Evolutionary conservation across 208 protist species (phyloP), one percentile per base, ranked within the genome.

Genomic region (Acanthamoeba lenticulata): DNA sequence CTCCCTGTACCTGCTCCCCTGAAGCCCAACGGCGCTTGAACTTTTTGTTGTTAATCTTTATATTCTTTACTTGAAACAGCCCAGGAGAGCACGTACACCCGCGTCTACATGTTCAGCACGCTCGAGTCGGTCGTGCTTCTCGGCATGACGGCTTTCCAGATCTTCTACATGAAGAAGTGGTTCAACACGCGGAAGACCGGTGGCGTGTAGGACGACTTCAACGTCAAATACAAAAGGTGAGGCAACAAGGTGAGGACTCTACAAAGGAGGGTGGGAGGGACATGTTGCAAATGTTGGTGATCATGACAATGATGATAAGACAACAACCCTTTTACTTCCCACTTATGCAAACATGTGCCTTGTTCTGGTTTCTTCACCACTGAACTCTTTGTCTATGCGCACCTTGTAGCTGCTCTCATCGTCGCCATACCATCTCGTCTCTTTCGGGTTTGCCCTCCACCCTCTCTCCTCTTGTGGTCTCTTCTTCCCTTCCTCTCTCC

Each of bases 111-210:
- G 27, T 92, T 92, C 86, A 49, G 38, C 52, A 92, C 55, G 29
- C 42, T 92, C n/a, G 86, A 92, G 60, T 72, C 55, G 55, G 69
- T 15, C 27, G 86, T 92, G 1, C 52, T 92, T 4, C 40, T 92
- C 86, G 55, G 47, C 55, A 62, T 92, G 52, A 72, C 45, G 21
- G 55, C 42, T 32, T 40, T 72, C 55, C 86, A 92, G 86, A 92
- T 92, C 86, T 92, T 47, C 86, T 62, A 52, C 60, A 92, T 92
- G 86, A 92, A 69, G 86, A 92, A 62, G 52, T 92, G 86, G 86
- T 92, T 92, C 86, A 60, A 88, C 79, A 88, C 79, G 24, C 45
- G 47, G 34, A 88, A 60, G 79, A 88, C 79, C 40, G 47, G 79
- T 21, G 79, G 42, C 79, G 42, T 49, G 47, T 88, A 62, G 21